These are phyloP conservation scores for Trichoderma endophyticum DNA, from an alignment of 2,329 filamentous ascomycete genomes.

Conservation along the genomic window DNA sequence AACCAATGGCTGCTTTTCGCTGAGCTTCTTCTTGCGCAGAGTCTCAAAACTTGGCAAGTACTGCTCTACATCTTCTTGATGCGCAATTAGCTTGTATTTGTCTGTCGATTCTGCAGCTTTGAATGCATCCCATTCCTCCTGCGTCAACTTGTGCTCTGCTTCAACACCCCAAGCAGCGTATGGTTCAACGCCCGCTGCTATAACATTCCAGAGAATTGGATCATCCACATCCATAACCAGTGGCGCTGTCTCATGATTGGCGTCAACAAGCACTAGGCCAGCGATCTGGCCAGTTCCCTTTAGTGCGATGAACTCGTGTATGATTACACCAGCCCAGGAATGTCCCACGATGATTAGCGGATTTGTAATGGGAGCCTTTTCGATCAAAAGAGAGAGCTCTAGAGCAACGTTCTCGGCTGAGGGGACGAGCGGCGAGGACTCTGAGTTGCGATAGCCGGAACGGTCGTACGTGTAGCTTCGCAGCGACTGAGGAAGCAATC, in stretches of 20 bases:
- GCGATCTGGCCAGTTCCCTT: background rate
- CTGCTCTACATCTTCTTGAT: background rate
- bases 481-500: background rate
- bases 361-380: background rate
- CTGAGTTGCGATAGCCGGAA: background rate
- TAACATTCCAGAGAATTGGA: background rate
- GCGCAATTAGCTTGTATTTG: background rate
- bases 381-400: background rate
- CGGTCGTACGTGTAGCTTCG: background rate
- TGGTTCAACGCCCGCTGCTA: background rate
- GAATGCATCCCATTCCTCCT: slow-evolving; percentile 1
- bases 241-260: background rate
- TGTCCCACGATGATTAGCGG: background rate
- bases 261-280: background rate
- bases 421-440: background rate
- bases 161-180: background rate
- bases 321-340: background rate
- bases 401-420: background rate
- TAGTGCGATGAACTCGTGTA: slow-evolving; percentile 1
- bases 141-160: background rate
- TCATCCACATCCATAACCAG: background rate
- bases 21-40: background rate
- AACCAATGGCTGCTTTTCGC: background rate
- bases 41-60: background rate
- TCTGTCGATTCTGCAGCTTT: background rate